Conservation (phyloP, 192 early-diverging fungal species). For the Umbelopsis sp. region DNA sequence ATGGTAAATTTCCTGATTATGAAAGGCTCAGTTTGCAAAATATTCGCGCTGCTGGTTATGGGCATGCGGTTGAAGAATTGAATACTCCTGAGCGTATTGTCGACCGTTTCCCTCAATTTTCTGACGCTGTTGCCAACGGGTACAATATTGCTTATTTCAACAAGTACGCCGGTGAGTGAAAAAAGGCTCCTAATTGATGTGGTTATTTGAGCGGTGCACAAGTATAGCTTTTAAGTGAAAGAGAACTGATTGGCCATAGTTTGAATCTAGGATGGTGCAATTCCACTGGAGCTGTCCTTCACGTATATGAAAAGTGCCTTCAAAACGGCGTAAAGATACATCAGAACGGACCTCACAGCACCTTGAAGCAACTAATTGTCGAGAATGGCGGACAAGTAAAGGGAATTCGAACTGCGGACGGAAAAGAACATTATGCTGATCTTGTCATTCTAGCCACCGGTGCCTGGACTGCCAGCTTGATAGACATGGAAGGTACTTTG, state of each 20-base stretch:
- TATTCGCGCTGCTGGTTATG: conserved; percentile 30
- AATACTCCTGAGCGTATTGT: conserved; percentile 20
- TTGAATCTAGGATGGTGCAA: conserved; percentile 37
- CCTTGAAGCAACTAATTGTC: conserved; percentile 4
- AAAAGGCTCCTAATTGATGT: neutral
- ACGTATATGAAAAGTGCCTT: conserved; percentile 31
- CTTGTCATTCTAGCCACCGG: conserved; percentile 50
- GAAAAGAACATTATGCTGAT: conserved; percentile 37
- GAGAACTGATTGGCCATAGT: neutral
- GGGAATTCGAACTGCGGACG: conserved; percentile 47
- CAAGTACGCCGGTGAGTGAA: conserved; percentile 27
- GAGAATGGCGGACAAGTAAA: conserved; percentile 6
- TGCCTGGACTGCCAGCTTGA: conserved; percentile 48
- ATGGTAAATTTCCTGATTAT: conserved; percentile 21
- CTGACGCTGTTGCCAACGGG: conserved; percentile 24
- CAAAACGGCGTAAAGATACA: conserved; percentile 19
- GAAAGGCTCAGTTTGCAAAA: conserved; percentile 20
- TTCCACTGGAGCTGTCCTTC: conserved; percentile 27
- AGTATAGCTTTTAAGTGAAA: neutral
- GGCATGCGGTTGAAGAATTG: conserved; percentile 29
- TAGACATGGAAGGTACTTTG: conserved; percentile 42
- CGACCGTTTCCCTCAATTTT: conserved; percentile 29
- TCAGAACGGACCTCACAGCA: neutral
- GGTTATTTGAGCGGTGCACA: neutral
- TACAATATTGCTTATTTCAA: conserved; percentile 32